Conservation (phyloP, 345 rosid genomes). For the Adansonia digitata region DNA sequence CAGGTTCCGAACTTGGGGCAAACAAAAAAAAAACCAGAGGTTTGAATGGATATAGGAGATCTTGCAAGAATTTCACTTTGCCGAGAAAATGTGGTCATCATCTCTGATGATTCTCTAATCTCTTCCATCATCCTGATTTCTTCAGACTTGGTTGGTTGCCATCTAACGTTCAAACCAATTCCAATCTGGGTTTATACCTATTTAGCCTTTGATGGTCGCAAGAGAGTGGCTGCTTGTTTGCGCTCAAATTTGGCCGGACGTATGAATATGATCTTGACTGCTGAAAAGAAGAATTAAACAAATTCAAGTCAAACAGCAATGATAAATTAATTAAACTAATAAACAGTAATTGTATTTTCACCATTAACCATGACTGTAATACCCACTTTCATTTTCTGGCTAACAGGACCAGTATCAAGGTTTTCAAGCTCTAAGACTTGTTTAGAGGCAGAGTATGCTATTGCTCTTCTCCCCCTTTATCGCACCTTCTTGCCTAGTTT, state of each 20-base stretch:
- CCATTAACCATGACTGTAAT: too few species aligned
- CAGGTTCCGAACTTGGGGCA: slow-evolving; percentile 52
- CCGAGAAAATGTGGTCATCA: slow-evolving; percentile 25
- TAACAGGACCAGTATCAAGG: too few species aligned
- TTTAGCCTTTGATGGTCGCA: slow-evolving; percentile 30
- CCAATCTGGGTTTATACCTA: slow-evolving; percentile 45
- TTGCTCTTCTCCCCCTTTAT: slow-evolving; percentile 3
- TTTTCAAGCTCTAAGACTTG: neutral
- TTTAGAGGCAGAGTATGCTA: slow-evolving; percentile 2
- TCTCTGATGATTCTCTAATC: neutral
- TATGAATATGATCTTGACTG: slow-evolving; percentile 43
- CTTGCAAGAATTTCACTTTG: slow-evolving; percentile 54
- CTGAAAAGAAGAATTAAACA: slow-evolving; percentile 18
- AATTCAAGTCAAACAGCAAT: neutral
- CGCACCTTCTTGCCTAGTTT: slow-evolving; percentile 6
- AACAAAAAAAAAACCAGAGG: slow-evolving; percentile 39
- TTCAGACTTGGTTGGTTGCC: slow-evolving; percentile 77
- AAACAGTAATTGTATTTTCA: too few species aligned
- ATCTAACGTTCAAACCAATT: slow-evolving; percentile 76
- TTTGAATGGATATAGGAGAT: slow-evolving; percentile 36
- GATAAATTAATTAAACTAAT: too few species aligned
- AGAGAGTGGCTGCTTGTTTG: slow-evolving; percentile 32
- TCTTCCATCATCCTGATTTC: slow-evolving; percentile 47
- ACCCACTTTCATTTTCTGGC: too few species aligned
- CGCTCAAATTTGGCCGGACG: slow-evolving; percentile 51